Percentiles rank a stretch among this genome's conserved stretches.
Conservation (phyloP, 2,329 filamentous ascomycete genomes). For the Epichloe hybrida region DNA sequence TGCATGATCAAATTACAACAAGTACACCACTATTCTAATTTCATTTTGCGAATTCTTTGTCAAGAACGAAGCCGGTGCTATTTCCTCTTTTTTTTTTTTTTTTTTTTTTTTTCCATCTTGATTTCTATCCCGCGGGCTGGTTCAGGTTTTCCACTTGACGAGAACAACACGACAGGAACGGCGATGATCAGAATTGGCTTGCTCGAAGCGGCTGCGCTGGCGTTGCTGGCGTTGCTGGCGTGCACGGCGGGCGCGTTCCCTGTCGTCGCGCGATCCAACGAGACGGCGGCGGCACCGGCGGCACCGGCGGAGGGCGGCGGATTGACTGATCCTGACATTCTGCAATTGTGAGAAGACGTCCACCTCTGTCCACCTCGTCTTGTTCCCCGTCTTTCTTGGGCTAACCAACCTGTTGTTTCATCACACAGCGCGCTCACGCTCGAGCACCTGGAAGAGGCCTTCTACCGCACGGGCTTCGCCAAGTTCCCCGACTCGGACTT, state of each 20-base stretch:
- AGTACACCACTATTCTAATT: background rate
- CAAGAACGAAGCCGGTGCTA: no score
- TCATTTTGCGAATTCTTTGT: constrained; percentile 4
- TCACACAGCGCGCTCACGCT: constrained; percentile 45
- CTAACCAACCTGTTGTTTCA: no score
- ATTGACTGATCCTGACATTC: constrained; percentile 19
- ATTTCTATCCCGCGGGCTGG: no score
- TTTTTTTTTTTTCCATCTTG: no score
- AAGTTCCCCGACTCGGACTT: constrained; percentile 55
- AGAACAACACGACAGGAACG: no score
- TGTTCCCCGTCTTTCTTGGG: no score
- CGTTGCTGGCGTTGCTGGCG: constrained; percentile 32
- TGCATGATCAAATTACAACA: background rate
- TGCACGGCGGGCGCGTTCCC: constrained; percentile 30
- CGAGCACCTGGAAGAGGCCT: constrained; percentile 60
- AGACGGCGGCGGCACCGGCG: background rate
- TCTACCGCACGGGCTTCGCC: constrained; percentile 58
- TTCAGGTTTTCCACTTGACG: no score
- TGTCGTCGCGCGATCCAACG: background rate
- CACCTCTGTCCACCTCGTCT: no score
- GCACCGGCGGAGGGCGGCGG: background rate
- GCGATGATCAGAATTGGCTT: no score
- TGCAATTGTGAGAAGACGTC: constrained; percentile 40
- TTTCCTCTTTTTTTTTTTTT: no score
- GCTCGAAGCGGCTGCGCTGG: constrained; percentile 28